Evolutionary conservation across 1,139 yeast genomes (phyloP).

Genomic region (Lodderomyces pseudojiufengensis): DNA sequence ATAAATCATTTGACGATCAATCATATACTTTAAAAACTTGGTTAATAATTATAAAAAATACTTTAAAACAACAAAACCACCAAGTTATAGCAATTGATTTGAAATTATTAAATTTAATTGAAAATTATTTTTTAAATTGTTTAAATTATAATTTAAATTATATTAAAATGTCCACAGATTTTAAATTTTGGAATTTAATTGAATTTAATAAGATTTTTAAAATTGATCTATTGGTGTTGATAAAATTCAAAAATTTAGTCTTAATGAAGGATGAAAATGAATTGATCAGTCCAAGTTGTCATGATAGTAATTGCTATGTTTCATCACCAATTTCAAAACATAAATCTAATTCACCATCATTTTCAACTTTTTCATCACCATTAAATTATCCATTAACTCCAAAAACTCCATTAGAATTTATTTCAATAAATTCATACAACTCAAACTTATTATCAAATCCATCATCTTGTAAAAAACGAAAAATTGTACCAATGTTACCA

Average conservation of each 20-base stretch:
- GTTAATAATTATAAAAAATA: slow-evolving; percentile 21
- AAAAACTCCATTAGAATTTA: slow-evolving; percentile 13
- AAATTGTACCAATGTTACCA: slow-evolving; percentile 1
- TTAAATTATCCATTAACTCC: slow-evolving; percentile 16
- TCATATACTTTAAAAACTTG: slow-evolving; percentile 53
- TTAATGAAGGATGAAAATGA: too few species aligned
- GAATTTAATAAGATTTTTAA: slow-evolving; percentile 1
- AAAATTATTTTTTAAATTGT: slow-evolving; percentile 27
- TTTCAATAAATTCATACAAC: slow-evolving; percentile 7
- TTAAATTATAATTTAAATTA: slow-evolving; percentile 30
- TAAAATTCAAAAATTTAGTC: too few species aligned
- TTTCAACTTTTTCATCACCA: slow-evolving; percentile 12
- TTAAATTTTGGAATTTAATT: slow-evolving; percentile 23
- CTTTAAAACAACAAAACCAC: slow-evolving; percentile 4
- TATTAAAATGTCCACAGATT: slow-evolving; percentile 20
- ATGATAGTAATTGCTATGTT: too few species aligned
- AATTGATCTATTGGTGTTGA: too few species aligned
- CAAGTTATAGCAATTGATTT: slow-evolving; percentile 15
- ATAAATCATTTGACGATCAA: slow-evolving; percentile 49
- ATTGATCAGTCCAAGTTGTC: too few species aligned
- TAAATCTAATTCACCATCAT: slow-evolving; percentile 1
- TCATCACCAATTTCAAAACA: slow-evolving; percentile 4
- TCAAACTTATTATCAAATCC: too few species aligned
- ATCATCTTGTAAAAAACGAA: not conserved
- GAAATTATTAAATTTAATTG: slow-evolving; percentile 25